Percentiles rank a stretch among this genome's conserved stretches.
Conservation (phyloP, 441 rosid genomes). For the Syzygium malaccense region DNA sequence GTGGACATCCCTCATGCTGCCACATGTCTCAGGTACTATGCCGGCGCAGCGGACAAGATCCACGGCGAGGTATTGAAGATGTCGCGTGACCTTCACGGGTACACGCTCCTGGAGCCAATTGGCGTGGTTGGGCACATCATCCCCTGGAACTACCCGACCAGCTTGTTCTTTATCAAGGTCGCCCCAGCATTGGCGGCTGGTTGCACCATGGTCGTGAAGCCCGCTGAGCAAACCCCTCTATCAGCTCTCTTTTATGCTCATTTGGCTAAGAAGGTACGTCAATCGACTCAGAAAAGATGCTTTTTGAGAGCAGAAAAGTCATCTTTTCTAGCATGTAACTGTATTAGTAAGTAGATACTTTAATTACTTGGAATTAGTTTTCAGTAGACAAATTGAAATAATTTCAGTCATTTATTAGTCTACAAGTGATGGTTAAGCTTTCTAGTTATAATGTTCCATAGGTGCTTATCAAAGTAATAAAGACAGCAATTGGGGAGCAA, state of each 20-base stretch:
- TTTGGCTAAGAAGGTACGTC: conserved; percentile 54
- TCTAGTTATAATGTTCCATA: too few relatives aligned
- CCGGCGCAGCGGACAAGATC: conserved; percentile 88
- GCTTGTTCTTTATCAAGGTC: background rate
- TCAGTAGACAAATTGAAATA: background rate
- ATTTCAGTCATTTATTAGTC: background rate
- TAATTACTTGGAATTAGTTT: background rate
- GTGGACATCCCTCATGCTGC: conserved; percentile 45
- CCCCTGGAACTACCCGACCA: conserved; percentile 6
- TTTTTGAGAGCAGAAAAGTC: background rate
- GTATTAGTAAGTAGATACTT: background rate
- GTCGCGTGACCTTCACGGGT: conserved; percentile 31
- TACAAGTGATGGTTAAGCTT: background rate
- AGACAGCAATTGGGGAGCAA: background rate
- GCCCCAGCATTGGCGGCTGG: conserved; percentile 4
- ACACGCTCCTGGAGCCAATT: background rate
- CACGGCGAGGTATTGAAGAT: conserved; percentile 72
- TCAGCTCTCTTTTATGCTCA: conserved; percentile 64
- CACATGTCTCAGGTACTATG: conserved; percentile 48
- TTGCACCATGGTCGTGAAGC: conserved; percentile 2
- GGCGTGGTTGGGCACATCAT: conserved; percentile 1
- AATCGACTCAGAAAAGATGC: background rate
- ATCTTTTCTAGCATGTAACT: background rate
- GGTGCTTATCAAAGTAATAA: background rate
- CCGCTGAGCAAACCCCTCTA: conserved; percentile 5